Conservation (phyloP, 177 flowering plant genomes). For the Telopea speciosissima region DNA sequence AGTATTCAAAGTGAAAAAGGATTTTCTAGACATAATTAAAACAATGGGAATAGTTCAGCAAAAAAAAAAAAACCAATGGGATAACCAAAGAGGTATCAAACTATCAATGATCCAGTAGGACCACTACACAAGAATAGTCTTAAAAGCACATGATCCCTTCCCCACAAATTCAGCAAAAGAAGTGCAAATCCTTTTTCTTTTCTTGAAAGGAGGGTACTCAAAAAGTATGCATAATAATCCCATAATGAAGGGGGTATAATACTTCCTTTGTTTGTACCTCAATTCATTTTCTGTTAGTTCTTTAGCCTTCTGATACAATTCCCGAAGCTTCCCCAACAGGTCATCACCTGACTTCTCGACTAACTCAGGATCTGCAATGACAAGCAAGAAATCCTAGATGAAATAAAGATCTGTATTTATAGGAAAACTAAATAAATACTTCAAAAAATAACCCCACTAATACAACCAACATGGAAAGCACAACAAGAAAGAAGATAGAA, state of each 20-base stretch:
- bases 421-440: background rate
- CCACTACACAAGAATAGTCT: background rate
- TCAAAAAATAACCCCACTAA: background rate
- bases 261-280: conserved; percentile 15
- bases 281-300: conserved; percentile 81
- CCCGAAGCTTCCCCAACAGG: conserved; percentile 50
- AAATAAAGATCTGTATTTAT: background rate
- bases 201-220: no score
- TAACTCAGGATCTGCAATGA: conserved; percentile 71
- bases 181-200: no score
- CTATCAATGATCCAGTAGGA: background rate
- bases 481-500: background rate
- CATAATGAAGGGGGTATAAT: no score
- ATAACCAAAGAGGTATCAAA: background rate
- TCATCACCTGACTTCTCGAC: conserved; percentile 87
- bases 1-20: conserved; percentile 3
- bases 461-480: background rate
- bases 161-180: background rate
- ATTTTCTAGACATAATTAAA: background rate
- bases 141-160: background rate
- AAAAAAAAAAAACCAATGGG: no score
- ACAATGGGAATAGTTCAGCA: background rate
- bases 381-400: conserved; percentile 4
- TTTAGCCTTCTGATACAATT: conserved; percentile 63
- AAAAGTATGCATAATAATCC: no score